These are phyloP conservation scores for Herpetospermum pedunculosum DNA, from an alignment of 306 rosid species.

Conservation along the genomic window DNA sequence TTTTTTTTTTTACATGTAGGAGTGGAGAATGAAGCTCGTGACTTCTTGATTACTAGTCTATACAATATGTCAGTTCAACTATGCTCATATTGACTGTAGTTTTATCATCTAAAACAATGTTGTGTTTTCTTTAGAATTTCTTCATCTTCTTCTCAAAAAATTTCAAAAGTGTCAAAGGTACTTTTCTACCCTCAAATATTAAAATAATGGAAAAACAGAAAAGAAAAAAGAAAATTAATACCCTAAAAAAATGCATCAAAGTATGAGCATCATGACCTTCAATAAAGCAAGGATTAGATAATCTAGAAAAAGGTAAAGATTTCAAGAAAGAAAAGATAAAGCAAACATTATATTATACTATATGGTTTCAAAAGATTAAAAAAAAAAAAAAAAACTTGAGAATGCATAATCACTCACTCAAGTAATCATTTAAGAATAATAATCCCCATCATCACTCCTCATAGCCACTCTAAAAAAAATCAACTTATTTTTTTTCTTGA, in stretches of 20 bases:
- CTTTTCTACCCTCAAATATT: background rate
- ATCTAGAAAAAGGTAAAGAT: background rate
- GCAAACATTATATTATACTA: background rate
- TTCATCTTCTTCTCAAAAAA: background rate
- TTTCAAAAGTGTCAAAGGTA: background rate
- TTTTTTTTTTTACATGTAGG: no score
- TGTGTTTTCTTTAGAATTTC: background rate
- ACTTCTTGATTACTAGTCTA: no score
- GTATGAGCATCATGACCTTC: slow-evolving; percentile 38
- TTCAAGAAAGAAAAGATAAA: background rate
- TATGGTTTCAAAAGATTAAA: background rate
- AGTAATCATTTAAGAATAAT: slow-evolving; percentile 87
- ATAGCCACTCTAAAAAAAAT: background rate
- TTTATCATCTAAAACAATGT: background rate
- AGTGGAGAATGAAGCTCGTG: no score
- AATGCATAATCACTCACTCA: slow-evolving; percentile 31
- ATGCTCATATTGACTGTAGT: no score
- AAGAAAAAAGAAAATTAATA: background rate
- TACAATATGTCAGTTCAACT: no score
- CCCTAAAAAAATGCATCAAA: slow-evolving; percentile 21
- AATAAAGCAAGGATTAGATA: background rate
- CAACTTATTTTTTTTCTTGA: no score
- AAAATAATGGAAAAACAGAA: background rate
- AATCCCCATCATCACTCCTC: slow-evolving; percentile 59
- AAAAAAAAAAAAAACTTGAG: slow-evolving; percentile 16